Conservation (phyloP, 2,329 filamentous ascomycete species). For the Fusarium xyrophilum region DNA sequence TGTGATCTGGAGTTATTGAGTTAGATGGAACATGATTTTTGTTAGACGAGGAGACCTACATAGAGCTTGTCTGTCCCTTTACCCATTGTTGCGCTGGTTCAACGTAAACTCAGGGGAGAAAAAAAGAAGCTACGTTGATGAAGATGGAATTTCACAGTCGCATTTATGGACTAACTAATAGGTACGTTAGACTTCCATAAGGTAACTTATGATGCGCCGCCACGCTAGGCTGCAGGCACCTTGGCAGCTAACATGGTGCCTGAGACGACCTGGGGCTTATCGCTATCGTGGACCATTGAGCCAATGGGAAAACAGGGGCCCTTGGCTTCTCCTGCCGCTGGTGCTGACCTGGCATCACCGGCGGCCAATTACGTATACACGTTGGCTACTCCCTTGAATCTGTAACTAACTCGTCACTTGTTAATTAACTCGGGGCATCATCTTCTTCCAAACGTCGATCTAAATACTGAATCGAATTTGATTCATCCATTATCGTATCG, state of each 20-base stretch:
- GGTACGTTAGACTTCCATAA: not conserved
- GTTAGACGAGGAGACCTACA: slow-evolving; percentile 37
- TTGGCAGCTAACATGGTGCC: slow-evolving; percentile 14
- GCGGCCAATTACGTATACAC: slow-evolving; percentile 41
- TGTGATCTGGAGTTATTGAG: slow-evolving; percentile 68
- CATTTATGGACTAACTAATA: not conserved
- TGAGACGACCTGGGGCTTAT: slow-evolving; percentile 33
- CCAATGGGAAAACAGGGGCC: slow-evolving; percentile 18
- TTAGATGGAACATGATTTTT: not conserved
- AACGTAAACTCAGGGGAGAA: not conserved
- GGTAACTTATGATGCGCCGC: slow-evolving; percentile 25
- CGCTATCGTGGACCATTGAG: slow-evolving; percentile 5
- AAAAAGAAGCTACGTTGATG: slow-evolving; percentile 21
- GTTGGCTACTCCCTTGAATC: slow-evolving; percentile 29
- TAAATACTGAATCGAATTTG: not conserved
- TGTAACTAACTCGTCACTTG: slow-evolving; percentile 3
- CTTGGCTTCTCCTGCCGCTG: slow-evolving; percentile 15
- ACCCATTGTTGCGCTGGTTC: slow-evolving; percentile 44
- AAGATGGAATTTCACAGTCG: slow-evolving; percentile 16
- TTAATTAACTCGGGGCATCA: slow-evolving; percentile 21
- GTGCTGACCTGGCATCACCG: slow-evolving; percentile 41
- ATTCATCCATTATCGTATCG: not conserved
- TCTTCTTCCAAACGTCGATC: slow-evolving; percentile 10
- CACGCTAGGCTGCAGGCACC: slow-evolving; percentile 5
- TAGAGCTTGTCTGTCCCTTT: slow-evolving; percentile 57